Base-by-base conservation (phyloP, 1,284 basidiomycete genomes). In the Abortiporus biennis region DNA sequence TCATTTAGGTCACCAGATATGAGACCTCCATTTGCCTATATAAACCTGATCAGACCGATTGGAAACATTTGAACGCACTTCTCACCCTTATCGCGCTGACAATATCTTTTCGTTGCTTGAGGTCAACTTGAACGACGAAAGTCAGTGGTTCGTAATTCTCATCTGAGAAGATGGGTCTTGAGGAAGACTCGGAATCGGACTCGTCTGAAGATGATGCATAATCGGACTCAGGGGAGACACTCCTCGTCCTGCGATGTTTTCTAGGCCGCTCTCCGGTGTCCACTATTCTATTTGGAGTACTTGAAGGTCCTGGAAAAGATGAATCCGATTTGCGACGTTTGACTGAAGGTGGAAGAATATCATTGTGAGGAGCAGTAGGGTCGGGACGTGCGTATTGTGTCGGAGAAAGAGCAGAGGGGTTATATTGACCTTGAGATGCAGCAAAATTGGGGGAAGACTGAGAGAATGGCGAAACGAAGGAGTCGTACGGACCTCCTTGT, bases 1-100 rank as follows among this genome's bases (percentile, higher is more conserved):
- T 65, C 61, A 4, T 59, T 52, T n/a, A 73, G 67, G 31, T 71
- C 67, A 13, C 66, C 64, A 5, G 67, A 67, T 32, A 84, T 74
- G 47, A 55, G 66, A 11, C 84, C 83, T 5, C 78, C 80, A 45
- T 79, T 67, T 70, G 69, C 78, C 83, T 85, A 53, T 3, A 29
- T 37, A 17, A 37, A 23, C 42, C 33, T 8, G 30, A 25, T n/a
- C 29, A 24, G 17, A 11, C 39, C 21, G 17, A 32, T 25, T 17
- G 16, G 37, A 13, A n/a, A 11, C 20, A 16, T 23, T 24, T 23
- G 13, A 11, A 37, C 11, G 9, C 15, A 29, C 21, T 9, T n/a
- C 27, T 4, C n/a, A 43, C 41, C 35, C 95, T 43, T 20, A 43
- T 37, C 6, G 11, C 20, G 6, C 30, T 17, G 9, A 43, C 33